Evolutionary conservation across 2,329 filamentous ascomycete genomes (phyloP).

Genomic region (Aspergillus sclerotialis): DNA sequence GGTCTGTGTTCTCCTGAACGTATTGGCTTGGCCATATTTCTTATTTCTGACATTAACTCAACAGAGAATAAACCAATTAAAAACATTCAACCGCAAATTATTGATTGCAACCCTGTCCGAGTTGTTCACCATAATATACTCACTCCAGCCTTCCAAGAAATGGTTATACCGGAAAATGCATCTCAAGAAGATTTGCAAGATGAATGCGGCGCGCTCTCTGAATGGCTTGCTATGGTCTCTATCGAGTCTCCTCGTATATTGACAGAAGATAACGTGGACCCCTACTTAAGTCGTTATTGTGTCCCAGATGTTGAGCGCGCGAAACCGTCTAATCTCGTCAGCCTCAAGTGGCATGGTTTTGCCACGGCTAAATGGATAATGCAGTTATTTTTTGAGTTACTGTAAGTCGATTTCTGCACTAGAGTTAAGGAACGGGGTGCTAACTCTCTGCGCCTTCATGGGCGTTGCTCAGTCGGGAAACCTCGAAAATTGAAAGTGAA

Average conservation of each 20-base stretch:
- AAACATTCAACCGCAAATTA: conserved; percentile 30
- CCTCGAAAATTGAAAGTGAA: conserved; percentile 4
- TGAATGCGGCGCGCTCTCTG: conserved; percentile 48
- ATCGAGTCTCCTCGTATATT: conserved; percentile 34
- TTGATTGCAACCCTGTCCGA: conserved; percentile 20
- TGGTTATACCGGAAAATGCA: conserved; percentile 18
- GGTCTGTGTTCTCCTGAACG: conserved; percentile 38
- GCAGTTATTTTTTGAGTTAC: conserved; percentile 25
- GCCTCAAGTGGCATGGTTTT: conserved; percentile 37
- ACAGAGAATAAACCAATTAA: conserved; percentile 28
- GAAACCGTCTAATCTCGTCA: conserved; percentile 22
- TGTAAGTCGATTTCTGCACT: conserved; percentile 24
- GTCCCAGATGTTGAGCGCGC: conserved; percentile 25
- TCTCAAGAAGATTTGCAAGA: conserved; percentile 51
- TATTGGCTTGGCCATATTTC: too few species aligned
- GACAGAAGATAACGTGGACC: conserved; percentile 32
- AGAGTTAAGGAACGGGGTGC: neutral
- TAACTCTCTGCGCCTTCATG: conserved; percentile 6
- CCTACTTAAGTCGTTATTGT: conserved; percentile 38
- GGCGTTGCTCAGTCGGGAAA: conserved; percentile 10
- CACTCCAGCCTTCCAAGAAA: conserved; percentile 24
- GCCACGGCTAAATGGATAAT: conserved; percentile 34
- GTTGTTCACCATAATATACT: conserved; percentile 19
- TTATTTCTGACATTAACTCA: conserved; percentile 1
- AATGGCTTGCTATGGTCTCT: conserved; percentile 57